Percentiles rank a stretch among this genome's conserved stretches.
phyloP scores from a whole-genome alignment of 768 basidiomycete genomes.

The Boletellus ananiceps region DNA sequence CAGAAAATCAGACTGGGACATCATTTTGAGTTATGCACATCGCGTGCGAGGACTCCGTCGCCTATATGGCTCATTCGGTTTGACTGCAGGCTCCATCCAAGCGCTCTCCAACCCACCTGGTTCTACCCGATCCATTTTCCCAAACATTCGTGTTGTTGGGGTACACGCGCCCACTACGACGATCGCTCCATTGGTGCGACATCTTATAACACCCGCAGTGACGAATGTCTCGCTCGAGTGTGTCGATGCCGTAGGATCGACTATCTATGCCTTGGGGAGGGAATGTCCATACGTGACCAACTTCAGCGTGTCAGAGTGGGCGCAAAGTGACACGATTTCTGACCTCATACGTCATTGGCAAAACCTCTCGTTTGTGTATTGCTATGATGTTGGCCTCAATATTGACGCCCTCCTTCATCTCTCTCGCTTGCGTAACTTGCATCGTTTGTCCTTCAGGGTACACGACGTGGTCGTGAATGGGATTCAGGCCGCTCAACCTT shows the following conservation, averaged over 20 bases:
- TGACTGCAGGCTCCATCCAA: too few relatives aligned
- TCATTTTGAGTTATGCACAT: background rate
- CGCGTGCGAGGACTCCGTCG: background rate
- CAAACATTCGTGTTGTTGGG: constrained; percentile 5
- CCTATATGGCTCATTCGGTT: too few relatives aligned
- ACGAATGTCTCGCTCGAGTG: background rate
- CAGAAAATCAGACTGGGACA: background rate
- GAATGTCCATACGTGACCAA: background rate
- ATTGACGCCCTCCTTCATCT: constrained; percentile 3
- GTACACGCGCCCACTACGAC: background rate
- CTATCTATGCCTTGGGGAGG: background rate
- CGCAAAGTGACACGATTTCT: background rate
- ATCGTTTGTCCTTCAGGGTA: background rate
- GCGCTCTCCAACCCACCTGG: background rate
- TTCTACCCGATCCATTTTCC: constrained; percentile 2
- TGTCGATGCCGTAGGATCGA: background rate
- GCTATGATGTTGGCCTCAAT: background rate
- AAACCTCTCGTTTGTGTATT: constrained; percentile 1
- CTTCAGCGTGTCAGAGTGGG: background rate
- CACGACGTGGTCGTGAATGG: background rate
- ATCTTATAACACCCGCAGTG: constrained; percentile 6
- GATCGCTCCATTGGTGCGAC: constrained; percentile 6
- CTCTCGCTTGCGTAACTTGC: background rate
- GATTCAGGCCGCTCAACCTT: background rate
- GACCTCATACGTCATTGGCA: constrained; percentile 7